Evolutionary conservation across 192 early-diverging fungal species (phyloP).

Genomic region (Mortierella antarctica): DNA sequence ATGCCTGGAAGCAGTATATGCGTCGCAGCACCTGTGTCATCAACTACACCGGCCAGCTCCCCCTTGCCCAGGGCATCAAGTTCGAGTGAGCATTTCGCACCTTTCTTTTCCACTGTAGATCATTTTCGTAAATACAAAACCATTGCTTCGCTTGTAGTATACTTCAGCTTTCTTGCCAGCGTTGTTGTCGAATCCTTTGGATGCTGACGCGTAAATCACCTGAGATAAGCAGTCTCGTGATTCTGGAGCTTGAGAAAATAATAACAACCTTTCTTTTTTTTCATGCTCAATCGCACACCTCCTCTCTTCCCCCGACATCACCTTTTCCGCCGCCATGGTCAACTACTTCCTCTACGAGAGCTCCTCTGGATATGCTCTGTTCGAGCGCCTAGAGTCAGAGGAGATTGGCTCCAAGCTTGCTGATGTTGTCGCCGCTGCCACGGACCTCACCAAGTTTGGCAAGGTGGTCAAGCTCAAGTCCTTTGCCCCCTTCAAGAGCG

Average conservation of each 20-base stretch:
- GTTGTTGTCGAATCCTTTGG: too few species aligned
- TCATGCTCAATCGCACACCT: not conserved
- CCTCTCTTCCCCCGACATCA: not conserved
- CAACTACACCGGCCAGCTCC: conserved; percentile 88
- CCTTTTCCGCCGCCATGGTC: conserved; percentile 31
- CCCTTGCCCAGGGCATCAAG: conserved; percentile 96
- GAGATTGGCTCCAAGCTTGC: conserved; percentile 95
- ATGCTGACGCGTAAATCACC: too few species aligned
- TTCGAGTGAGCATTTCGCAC: conserved; percentile 72
- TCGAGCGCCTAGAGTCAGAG: conserved; percentile 92
- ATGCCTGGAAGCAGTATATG: conserved; percentile 87
- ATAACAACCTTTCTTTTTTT: not conserved
- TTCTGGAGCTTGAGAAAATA: not conserved
- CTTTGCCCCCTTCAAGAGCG: conserved; percentile 97
- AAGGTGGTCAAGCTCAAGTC: conserved; percentile 93
- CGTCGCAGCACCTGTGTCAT: conserved; percentile 72
- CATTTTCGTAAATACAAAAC: not conserved
- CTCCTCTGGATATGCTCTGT: conserved; percentile 96
- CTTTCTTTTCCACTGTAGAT: not conserved
- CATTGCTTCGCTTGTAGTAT: not conserved
- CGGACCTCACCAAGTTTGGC: conserved; percentile 90
- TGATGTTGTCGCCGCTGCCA: conserved; percentile 83
- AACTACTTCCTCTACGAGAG: conserved; percentile 91
- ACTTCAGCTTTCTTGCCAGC: not conserved
- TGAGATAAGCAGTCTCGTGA: too few species aligned